A percentile compares a stretch with the other conserved stretches of the same genome.
Conservation (phyloP, 1,139 yeast species). For the Geotrichum candidum region DNA sequence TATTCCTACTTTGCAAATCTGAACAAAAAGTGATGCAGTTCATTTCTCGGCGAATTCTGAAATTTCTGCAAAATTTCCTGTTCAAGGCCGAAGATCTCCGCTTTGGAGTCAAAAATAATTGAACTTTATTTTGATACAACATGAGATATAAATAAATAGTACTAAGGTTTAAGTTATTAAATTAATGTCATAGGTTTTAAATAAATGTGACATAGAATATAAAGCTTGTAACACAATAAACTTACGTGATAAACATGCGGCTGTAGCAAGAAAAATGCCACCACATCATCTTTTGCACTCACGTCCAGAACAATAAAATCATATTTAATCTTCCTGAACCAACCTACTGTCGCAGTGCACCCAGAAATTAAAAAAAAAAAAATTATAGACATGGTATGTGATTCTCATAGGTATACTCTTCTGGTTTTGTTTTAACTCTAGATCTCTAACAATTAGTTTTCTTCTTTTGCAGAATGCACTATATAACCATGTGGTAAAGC, state of each 20-base stretch:
- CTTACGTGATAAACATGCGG: neutral
- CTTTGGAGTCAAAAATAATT: too few relatives aligned
- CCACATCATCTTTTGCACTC: slow-evolving; percentile 9
- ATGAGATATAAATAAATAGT: neutral
- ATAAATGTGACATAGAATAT: neutral
- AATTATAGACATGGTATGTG: neutral
- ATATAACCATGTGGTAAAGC: slow-evolving; percentile 85
- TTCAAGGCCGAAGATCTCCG: too few relatives aligned
- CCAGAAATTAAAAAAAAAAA: neutral
- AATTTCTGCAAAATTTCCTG: too few relatives aligned
- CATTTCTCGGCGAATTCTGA: too few relatives aligned
- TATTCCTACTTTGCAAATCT: too few relatives aligned
- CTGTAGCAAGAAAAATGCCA: slow-evolving; percentile 7
- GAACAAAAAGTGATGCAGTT: too few relatives aligned
- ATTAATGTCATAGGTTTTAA: neutral
- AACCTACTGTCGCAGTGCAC: neutral
- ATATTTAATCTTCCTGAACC: neutral
- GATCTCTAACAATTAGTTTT: neutral
- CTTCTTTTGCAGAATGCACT: slow-evolving; percentile 55
- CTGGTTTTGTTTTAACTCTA: neutral
- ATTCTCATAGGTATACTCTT: neutral
- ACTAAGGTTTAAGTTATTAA: neutral
- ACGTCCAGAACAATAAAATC: neutral
- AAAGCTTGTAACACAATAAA: neutral
- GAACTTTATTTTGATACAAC: too few relatives aligned